Percentiles rank a stretch among this genome's conserved stretches.
Conservation (phyloP, 352 stramenopile genomes). For the Phytophthora pistaciae region DNA sequence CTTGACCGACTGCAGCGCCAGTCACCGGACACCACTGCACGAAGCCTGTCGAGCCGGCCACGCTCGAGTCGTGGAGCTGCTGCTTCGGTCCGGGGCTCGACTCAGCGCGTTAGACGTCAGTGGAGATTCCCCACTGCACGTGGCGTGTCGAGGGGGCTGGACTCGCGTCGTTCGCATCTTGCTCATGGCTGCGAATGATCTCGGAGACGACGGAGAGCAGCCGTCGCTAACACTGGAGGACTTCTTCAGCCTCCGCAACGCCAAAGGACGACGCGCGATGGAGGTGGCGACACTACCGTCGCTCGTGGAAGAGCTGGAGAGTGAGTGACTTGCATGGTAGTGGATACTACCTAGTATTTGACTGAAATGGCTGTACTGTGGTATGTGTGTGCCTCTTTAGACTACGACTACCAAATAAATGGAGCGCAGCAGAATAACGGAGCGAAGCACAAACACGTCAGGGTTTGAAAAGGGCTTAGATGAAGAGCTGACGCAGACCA, state of each 20-base stretch:
- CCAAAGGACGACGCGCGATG: constrained; percentile 53
- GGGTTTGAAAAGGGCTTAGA: not conserved
- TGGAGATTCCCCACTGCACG: constrained; percentile 65
- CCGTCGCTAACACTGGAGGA: constrained; percentile 15
- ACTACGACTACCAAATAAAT: constrained; percentile 25
- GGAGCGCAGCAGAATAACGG: not conserved
- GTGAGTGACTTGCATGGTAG: constrained; percentile 15
- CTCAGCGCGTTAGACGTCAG: constrained; percentile 48
- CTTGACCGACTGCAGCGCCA: constrained; percentile 54
- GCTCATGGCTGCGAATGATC: constrained; percentile 38
- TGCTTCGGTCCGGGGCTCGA: constrained; percentile 52
- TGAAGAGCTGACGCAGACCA: not conserved
- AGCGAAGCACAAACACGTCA: constrained; percentile 9
- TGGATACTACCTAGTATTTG: not conserved
- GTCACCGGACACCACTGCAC: constrained; percentile 56
- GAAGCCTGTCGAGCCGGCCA: constrained; percentile 67
- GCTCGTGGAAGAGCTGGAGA: constrained; percentile 29
- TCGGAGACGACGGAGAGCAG: constrained; percentile 14
- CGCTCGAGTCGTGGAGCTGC: constrained; percentile 33
- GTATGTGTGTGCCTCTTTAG: constrained; percentile 4
- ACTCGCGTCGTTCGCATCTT: constrained; percentile 53
- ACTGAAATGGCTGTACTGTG: not conserved
- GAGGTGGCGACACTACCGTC: constrained; percentile 56
- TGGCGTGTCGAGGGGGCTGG: constrained; percentile 55
- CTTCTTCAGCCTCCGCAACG: constrained; percentile 61